Conservation (phyloP, 345 rosid species). For the Boechera retrofracta region DNA sequence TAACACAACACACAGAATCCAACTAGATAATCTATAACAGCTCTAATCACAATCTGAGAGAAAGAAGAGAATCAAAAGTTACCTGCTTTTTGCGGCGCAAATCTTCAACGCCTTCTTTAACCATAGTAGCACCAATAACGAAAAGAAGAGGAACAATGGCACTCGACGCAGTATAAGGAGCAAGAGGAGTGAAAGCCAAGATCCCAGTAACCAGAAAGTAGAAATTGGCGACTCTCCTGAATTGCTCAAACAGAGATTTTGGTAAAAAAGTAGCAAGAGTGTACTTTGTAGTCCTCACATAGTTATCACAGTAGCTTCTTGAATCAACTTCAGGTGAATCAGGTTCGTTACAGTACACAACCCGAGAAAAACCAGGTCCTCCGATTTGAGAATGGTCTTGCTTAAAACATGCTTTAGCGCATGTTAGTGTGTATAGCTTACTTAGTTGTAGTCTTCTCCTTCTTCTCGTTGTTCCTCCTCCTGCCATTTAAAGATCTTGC, state of each 20-base stretch:
- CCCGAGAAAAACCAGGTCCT: conserved; percentile 83
- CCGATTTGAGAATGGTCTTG: conserved; percentile 84
- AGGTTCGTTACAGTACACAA: conserved; percentile 82
- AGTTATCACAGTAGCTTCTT: conserved; percentile 58
- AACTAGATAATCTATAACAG: not conserved
- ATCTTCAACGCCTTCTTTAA: conserved; percentile 91
- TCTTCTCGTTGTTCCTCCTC: conserved; percentile 48
- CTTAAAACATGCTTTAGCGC: conserved; percentile 60
- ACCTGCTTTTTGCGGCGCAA: conserved; percentile 86
- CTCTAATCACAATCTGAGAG: conserved; percentile 1
- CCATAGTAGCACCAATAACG: conserved; percentile 83
- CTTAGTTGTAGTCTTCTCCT: conserved; percentile 63
- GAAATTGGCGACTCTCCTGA: conserved; percentile 93
- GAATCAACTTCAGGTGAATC: conserved; percentile 62
- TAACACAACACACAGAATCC: not conserved
- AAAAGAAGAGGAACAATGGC: conserved; percentile 77
- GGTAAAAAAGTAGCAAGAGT: conserved; percentile 81
- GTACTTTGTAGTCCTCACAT: conserved; percentile 80
- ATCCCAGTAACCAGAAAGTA: conserved; percentile 76
- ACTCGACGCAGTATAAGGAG: conserved; percentile 74
- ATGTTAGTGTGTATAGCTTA: conserved; percentile 67
- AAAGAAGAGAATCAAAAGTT: not conserved
- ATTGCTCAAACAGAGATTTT: conserved; percentile 95
- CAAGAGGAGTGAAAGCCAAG: conserved; percentile 72
- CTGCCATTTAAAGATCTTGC: conserved; percentile 52